These are phyloP conservation scores for Macadamia integrifolia DNA, from an alignment of 164 flowering plant genomes.

Conservation along the genomic window DNA sequence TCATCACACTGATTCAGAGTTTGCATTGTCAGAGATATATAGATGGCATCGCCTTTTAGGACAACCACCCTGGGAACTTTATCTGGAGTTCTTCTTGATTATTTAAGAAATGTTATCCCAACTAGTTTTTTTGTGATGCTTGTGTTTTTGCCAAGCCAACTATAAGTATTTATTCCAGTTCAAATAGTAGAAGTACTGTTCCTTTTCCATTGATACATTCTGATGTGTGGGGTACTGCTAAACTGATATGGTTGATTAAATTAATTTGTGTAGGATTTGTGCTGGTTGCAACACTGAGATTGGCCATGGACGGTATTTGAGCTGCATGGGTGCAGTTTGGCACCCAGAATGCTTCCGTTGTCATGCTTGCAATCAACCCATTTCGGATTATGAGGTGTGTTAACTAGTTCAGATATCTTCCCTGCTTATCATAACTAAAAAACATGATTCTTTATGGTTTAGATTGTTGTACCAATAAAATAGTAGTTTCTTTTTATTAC, in stretches of 20 bases:
- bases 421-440: background rate
- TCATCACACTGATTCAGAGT: no score
- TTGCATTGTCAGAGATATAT: no score
- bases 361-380: conserved; percentile 73
- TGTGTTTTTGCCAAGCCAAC: no score
- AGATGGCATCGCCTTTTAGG: no score
- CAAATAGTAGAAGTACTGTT: no score
- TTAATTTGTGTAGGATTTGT: conserved; percentile 47
- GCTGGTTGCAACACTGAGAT: conserved; percentile 87
- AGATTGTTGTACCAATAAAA: background rate
- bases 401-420: background rate
- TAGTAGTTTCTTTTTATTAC: background rate
- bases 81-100: no score
- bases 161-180: no score
- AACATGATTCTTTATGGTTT: background rate
- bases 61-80: no score
- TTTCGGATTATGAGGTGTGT: conserved; percentile 86
- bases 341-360: conserved; percentile 98
- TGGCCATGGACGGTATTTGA: conserved; percentile 85
- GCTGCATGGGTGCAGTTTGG: conserved; percentile 91
- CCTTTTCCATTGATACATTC: no score
- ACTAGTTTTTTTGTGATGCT: no score
- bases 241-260: conserved; percentile 1
- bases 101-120: no score
- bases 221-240: no score